phyloP scores from a whole-genome alignment of 1,139 yeast species.

The Taphrina flavorubra region DNA sequence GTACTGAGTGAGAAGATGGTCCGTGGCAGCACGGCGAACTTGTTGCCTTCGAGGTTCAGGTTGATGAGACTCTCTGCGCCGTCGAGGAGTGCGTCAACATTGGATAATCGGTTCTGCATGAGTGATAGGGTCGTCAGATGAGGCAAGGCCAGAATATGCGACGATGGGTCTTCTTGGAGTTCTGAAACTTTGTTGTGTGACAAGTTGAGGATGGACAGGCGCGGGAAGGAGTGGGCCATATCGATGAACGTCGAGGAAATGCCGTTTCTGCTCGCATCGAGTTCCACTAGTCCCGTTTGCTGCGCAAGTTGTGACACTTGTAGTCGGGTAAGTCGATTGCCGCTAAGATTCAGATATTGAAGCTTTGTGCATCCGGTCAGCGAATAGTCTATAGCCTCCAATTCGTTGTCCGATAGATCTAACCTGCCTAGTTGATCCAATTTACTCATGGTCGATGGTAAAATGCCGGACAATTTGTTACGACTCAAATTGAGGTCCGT shows the following conservation, averaged over 20 bases:
- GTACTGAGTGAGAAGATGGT: neutral
- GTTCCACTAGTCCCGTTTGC: neutral
- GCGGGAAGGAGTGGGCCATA: neutral
- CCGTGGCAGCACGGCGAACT: neutral
- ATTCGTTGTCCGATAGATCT: slow-evolving; percentile 20
- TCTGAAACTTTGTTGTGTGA: slow-evolving; percentile 10
- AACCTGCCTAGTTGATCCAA: slow-evolving; percentile 7
- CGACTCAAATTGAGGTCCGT: slow-evolving; percentile 29
- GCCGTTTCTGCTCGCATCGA: slow-evolving; percentile 21
- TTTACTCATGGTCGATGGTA: slow-evolving; percentile 11
- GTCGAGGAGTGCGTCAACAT: neutral
- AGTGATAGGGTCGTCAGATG: slow-evolving; percentile 7
- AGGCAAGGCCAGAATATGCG: slow-evolving; percentile 1
- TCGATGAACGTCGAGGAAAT: slow-evolving; percentile 16
- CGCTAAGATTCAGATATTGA: slow-evolving; percentile 23
- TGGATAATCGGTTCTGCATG: neutral
- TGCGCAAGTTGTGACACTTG: slow-evolving; percentile 16
- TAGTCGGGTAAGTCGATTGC: slow-evolving; percentile 10
- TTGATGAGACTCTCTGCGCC: neutral
- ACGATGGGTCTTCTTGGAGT: neutral
- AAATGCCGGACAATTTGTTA: slow-evolving; percentile 19
- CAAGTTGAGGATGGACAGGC: slow-evolving; percentile 7
- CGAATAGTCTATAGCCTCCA: slow-evolving; percentile 14
- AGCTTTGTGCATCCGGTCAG: slow-evolving; percentile 9
- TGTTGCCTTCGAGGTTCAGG: slow-evolving; percentile 14